Conservation (phyloP, 768 basidiomycete species). For the Suillus bovinus region DNA sequence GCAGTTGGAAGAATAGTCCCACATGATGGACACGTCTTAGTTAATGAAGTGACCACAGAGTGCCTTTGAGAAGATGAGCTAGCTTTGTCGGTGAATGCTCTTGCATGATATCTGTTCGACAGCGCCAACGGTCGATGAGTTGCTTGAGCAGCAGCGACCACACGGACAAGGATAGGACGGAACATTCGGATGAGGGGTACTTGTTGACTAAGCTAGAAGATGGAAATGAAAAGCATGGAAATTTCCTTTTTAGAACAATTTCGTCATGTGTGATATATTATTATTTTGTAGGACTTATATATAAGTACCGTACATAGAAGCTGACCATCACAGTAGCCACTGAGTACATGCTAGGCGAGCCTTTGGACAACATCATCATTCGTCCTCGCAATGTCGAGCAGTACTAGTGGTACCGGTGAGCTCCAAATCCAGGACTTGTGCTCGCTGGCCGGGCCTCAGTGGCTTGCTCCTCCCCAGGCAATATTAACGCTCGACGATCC, state of each 20-base stretch:
- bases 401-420: background rate
- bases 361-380: background rate
- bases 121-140: background rate
- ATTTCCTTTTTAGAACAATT: background rate
- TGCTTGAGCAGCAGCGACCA: background rate
- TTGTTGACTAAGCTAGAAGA: background rate
- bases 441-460: conserved; percentile 7
- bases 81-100: background rate
- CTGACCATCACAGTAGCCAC: too few species aligned
- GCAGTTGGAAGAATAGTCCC: conserved; percentile 55
- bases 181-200: conserved; percentile 12
- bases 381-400: conserved; percentile 7
- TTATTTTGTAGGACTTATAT: background rate
- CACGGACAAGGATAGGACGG: background rate
- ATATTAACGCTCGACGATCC: conserved; percentile 42
- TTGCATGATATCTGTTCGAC: background rate
- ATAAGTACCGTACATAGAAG: too few species aligned
- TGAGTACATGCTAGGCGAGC: background rate
- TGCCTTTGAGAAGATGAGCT: background rate
- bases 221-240: background rate
- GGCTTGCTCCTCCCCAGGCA: conserved; percentile 37
- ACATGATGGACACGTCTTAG: conserved; percentile 61
- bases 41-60: conserved; percentile 10
- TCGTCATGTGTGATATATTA: background rate
- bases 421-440: background rate